Base-by-base conservation (phyloP, 805 yeast genomes). In the Lipomyces lipofer region DNA sequence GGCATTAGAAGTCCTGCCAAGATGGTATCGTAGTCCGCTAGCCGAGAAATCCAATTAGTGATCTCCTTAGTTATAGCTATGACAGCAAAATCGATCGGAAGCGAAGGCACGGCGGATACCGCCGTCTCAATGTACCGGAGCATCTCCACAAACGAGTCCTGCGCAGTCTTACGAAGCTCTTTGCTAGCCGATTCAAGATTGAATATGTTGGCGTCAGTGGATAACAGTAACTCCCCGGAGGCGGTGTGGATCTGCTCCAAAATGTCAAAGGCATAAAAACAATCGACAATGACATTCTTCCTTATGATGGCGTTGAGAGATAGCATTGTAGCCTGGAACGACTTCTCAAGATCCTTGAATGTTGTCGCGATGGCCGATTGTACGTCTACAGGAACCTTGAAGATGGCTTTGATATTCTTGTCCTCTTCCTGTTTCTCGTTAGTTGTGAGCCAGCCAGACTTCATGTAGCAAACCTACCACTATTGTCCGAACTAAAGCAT, bases 1-100 rank as follows among this genome's bases (percentile, higher is more conserved):
- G 52, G 52, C 13, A 52, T 49, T 51, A 57, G 40, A 4, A 57
- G 27, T 13, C 25, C 24, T 25, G 61, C 56, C 9, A 57, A 38
- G 17, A 51, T 46, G 33, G 53, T 55, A 24, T 76, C 75, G 65
- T 81, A 84, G 54, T 83, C 88, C 27, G 86, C 76, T 30, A 88
- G 73, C 49, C 81, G 80, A 43, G 88, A 75, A 48, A 89, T 71
- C 54, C 82, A 76, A 0, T 90, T 81, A 73, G 87, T 80, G 7
- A 83, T 71, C 54, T 86, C 92, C n/a, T 84, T 83, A 0, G 88
- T 84, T 13, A 82, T 76, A 63, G 84, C 90, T 40, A 86, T 78
- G 43, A 88, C 80, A 49, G 87, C 86, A 62, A 78, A 79, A 58
- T 88, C 96, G 44, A 77, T 77, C 9, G 88, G 85, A 36, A 85